Conservation (phyloP, 2,329 filamentous ascomycete genomes). For the Boeremia lycopersici region DNA sequence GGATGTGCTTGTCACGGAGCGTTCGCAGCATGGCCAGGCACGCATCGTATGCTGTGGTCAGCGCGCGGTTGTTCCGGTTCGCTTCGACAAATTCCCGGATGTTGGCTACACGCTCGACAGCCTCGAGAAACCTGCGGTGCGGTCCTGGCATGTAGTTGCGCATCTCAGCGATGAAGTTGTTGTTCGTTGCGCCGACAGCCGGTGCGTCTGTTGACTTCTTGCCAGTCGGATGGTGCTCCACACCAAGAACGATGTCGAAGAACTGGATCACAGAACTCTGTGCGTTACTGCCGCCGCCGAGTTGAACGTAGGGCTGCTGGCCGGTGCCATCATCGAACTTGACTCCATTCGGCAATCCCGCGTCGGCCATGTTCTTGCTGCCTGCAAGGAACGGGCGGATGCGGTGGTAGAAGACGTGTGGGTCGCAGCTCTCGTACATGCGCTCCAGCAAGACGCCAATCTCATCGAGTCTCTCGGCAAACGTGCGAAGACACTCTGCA, state of each 20-base stretch:
- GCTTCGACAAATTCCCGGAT: constrained; percentile 80
- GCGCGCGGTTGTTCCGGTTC: constrained; percentile 64
- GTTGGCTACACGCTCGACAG: constrained; percentile 80
- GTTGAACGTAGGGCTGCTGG: constrained; percentile 74
- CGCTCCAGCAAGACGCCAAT: constrained; percentile 77
- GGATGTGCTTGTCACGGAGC: constrained; percentile 92
- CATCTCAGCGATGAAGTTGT: constrained; percentile 98
- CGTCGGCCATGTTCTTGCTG: constrained; percentile 96
- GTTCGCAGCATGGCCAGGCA: constrained; percentile 79
- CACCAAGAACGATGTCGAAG: constrained; percentile 88
- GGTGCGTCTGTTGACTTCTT: constrained; percentile 58
- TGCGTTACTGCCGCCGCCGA: constrained; percentile 92
- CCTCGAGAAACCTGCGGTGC: constrained; percentile 85
- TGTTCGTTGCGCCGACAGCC: constrained; percentile 57
- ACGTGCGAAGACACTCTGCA: constrained; percentile 74
- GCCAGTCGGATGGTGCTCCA: constrained; percentile 90
- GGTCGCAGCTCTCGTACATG: constrained; percentile 96
- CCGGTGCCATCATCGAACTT: constrained; percentile 83
- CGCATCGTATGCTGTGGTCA: constrained; percentile 86
- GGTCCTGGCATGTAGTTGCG: constrained; percentile 94
- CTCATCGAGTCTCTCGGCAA: constrained; percentile 88
- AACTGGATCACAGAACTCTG: constrained; percentile 97
- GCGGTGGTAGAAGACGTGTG: constrained; percentile 91
- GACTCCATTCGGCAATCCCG: constrained; percentile 85
- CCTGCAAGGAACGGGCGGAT: constrained; percentile 96